Evolutionary conservation across 2,329 filamentous ascomycete species (phyloP), one percentile per base, ranked within the genome.

Genomic region (Aspergillus transmontanensis): DNA sequence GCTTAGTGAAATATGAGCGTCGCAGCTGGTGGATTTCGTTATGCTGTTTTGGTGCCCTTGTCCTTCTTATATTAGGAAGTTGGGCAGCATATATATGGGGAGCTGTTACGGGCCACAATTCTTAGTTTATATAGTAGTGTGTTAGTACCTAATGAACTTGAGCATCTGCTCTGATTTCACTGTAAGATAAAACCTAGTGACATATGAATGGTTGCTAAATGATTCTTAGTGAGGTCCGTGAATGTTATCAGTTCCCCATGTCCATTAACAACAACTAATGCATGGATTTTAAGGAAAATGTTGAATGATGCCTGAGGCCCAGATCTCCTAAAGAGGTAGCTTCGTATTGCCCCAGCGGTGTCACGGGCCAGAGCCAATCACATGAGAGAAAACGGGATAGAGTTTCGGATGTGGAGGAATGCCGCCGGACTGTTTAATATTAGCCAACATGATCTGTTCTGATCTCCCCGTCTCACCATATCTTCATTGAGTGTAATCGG

Each of bases 41-140:
- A 41, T 62, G 68, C 10, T 82, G 82, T 61, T 85, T 87, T 58
- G 71, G 66, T 1, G 72, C 74, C 0, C 67, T 87, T 1, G 67
- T 83, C 0, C 26, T 84, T 4, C 66, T 88, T 46, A 79, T 85
- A 0, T 36, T 85, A 11, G 86, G 86, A 0, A 78, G 69, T 32
- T 76, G 75, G 73, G 68, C 62, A 78, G 85, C 84, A 0, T 89
- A 87, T 70, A 86, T 89, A 64, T 89, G 85, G 85, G 86, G 86
- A 9, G 80, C 85, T 2, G 83, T 83, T 4, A 88, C 84, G 0
- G 83, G 83, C 0, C 80, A 86, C 60, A 82, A 84, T 63, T 68
- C 63, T 14, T 72, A 67, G 54, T 48, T 16, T 36, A 23, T 12
- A 9, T 43, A 6, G 19, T 23, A 39, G 36, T 7, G 19, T 39